Evolutionary conservation across 495 filamentous ascomycete genomes (phyloP).

Genomic region (Aspergillus indologenus): DNA sequence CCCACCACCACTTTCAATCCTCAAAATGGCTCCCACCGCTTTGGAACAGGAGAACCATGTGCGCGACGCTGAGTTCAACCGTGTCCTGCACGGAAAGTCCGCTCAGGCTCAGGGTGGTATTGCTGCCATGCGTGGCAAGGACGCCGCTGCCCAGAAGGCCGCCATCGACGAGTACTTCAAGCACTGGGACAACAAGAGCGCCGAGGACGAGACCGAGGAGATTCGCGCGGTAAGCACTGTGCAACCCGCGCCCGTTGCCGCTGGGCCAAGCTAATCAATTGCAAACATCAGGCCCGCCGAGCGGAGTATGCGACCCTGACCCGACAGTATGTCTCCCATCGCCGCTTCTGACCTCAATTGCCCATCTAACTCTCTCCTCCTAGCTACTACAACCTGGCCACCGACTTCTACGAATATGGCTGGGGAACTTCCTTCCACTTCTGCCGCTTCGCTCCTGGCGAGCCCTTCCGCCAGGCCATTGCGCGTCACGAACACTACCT

Average conservation of each 20-base stretch:
- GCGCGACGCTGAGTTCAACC: constrained; percentile 93
- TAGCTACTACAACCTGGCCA: constrained; percentile 97
- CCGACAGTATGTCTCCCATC: constrained; percentile 66
- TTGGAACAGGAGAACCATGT: constrained; percentile 83
- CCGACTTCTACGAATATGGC: constrained; percentile 95
- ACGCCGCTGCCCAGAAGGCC: constrained; percentile 75
- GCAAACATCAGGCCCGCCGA: constrained; percentile 61
- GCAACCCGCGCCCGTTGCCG: constrained; percentile 9
- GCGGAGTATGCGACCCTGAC: constrained; percentile 94
- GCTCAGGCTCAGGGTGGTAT: constrained; percentile 69
- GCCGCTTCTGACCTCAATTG: background rate
- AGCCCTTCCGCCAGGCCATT: constrained; percentile 89
- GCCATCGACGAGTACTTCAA: constrained; percentile 99
- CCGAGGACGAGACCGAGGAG: constrained; percentile 73
- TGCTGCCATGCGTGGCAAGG: constrained; percentile 81
- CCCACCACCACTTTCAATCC: constrained; percentile 12
- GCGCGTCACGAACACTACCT: constrained; percentile 98
- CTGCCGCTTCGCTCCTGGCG: constrained; percentile 88
- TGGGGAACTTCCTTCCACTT: constrained; percentile 97
- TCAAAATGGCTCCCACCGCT: constrained; percentile 64
- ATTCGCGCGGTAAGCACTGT: constrained; percentile 64
- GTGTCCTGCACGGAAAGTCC: constrained; percentile 86
- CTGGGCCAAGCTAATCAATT: background rate
- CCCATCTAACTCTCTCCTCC: constrained; percentile 19
- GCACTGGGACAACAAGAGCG: constrained; percentile 95